Conservation (phyloP, 495 filamentous ascomycete genomes). For the Terfezia boudieri region DNA sequence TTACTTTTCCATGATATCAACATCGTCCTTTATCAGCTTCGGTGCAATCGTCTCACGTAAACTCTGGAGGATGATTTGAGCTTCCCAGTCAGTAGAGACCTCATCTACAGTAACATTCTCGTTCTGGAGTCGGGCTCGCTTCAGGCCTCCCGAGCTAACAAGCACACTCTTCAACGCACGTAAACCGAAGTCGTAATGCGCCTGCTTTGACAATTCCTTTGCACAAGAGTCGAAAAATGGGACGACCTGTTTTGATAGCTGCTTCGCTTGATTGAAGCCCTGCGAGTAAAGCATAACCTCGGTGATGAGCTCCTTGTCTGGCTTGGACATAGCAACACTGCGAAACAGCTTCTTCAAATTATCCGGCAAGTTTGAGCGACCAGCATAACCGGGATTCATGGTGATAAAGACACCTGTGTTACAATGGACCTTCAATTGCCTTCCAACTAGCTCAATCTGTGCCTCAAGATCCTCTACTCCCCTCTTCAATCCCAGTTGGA, state of each 20-base stretch:
- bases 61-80: constrained; percentile 97
- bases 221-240: constrained; percentile 92
- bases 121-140: constrained; percentile 53
- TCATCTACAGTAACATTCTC: constrained; percentile 25
- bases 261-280: constrained; percentile 88
- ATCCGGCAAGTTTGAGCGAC: constrained; percentile 89
- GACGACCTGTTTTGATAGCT: constrained; percentile 77
- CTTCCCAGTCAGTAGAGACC: constrained; percentile 38
- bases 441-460: constrained; percentile 81
- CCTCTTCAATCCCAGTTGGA: constrained; percentile 79
- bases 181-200: constrained; percentile 95
- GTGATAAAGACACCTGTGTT: constrained; percentile 99
- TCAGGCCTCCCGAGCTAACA: constrained; percentile 86
- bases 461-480: constrained; percentile 52
- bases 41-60: constrained; percentile 95
- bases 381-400: constrained; percentile 98
- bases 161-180: constrained; percentile 96
- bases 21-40: constrained; percentile 80
- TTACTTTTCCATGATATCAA: constrained; percentile 50
- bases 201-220: constrained; percentile 66
- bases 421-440: constrained; percentile 62
- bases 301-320: constrained; percentile 96
- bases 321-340: constrained; percentile 98
- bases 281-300: constrained; percentile 99
- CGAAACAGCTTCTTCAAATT: constrained; percentile 98